Evolutionary conservation across 1,284 basidiomycete species (phyloP), one percentile per base, ranked within the genome.

Genomic region (Caloboletus inedulis): DNA sequence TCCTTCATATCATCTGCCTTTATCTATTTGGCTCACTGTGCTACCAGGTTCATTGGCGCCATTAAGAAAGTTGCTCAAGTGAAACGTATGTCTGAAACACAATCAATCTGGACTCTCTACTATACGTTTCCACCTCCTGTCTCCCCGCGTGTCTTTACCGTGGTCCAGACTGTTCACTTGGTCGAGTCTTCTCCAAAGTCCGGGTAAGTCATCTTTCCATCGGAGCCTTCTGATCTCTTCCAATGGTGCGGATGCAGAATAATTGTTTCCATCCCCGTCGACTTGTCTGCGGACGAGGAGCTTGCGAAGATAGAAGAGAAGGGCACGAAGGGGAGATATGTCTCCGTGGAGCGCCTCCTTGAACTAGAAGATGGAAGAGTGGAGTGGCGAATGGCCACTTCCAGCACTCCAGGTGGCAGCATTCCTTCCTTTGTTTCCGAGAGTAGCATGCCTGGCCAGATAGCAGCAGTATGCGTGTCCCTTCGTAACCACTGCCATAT

Each of bases 331-430:
- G 88, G 84, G 6, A 80, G 77, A 59, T 91, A 90, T 62, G 81
- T 80, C 43, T 81, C 82, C 57, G 81, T 88, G 4, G 88, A 91
- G 65, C 77, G 78, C 25, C 60, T 91, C 46, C 68, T 72, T 43
- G 84, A 88, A 66, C 75, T 85, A 29, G 80, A 80, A 16, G 74
- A 81, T 55, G 87, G 82, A 41, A 79, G 73, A 47, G 79, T 81
- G 7, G 86, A 89, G 66, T 91, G 89, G 88, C 75, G 80, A 43
- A 88, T 89, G 85, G 87, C 86, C 3, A 87, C 85, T 1, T 84
- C 85, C n/a, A 85, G 84, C 61, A 81, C 78, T 2, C 80, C 86
- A 10, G 86, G 85, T 29, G 87, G 87, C 9, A 76, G 67, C 42
- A 84, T 90, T 37, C 87, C 88, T 4, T 70, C 71, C 25, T 85